Evolutionary conservation across 208 protist species (phyloP).

Genomic region (Crithidia brevicula): DNA sequence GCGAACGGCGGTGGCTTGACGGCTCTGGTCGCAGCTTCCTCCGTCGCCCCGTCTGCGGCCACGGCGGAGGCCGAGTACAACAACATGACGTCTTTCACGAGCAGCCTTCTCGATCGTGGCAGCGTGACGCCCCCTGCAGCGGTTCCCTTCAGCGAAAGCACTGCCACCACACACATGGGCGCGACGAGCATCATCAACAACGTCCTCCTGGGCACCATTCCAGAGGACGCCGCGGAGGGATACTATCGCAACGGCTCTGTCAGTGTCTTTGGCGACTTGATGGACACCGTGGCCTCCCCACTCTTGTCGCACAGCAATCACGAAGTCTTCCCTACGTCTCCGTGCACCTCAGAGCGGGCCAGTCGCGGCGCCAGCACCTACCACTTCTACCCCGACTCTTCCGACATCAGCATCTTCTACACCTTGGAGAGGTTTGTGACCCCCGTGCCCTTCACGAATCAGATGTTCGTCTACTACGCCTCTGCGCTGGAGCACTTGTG

Average conservation of each 20-base stretch:
- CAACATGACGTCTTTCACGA: constrained; percentile 10
- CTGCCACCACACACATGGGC: constrained; percentile 37
- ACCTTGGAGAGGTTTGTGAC: constrained; percentile 58
- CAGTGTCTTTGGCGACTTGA: constrained; percentile 14
- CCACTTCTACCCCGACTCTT: constrained; percentile 14
- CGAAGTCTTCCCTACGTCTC: constrained; percentile 16
- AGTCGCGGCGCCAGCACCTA: constrained; percentile 6
- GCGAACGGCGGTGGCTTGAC: too few relatives aligned
- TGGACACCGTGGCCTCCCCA: constrained; percentile 12
- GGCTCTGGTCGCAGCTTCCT: not conserved
- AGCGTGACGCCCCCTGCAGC: constrained; percentile 8
- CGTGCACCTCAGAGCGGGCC: constrained; percentile 16
- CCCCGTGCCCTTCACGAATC: constrained; percentile 69
- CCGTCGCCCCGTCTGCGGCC: not conserved
- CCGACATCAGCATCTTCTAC: constrained; percentile 61
- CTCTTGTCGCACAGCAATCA: constrained; percentile 2
- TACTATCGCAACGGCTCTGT: constrained; percentile 14
- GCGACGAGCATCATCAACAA: constrained; percentile 49
- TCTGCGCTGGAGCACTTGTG: constrained; percentile 69
- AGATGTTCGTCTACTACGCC: constrained; percentile 66
- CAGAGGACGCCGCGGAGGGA: constrained; percentile 21
- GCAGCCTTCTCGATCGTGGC: constrained; percentile 6
- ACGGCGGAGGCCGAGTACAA: not conserved
- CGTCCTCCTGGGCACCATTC: constrained; percentile 51
- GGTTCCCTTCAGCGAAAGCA: constrained; percentile 23